Base-by-base conservation (phyloP, 495 filamentous ascomycete genomes). In the Hyaloscypha variabilis region DNA sequence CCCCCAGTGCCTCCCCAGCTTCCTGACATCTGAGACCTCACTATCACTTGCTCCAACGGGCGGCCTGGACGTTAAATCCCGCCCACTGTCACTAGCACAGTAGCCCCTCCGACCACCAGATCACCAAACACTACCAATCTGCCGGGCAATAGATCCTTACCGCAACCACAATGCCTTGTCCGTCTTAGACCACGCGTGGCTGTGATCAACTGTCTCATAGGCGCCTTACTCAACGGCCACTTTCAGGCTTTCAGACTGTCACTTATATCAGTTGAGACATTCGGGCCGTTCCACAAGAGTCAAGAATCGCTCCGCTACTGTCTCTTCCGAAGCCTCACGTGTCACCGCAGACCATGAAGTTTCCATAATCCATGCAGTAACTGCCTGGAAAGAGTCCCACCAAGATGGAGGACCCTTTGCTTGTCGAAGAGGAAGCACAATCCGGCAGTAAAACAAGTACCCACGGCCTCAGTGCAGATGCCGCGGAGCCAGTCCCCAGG, bases 401-500 rank as follows among this genome's bases (percentile, higher is more conserved):
- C 23, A 46, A 53, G 24, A 59, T 59, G 57, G 57, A 46, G 4
- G 11, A 17, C 30, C 34, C 57, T 23, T 31, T 46, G 11, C 19
- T 36, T 13, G 19, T 10, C n/a, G 31, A 23, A n/a, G 57, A 24
- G 14, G 4, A 8, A 25, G n/a, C n/a, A 2, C 1, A 28, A 19
- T n/a, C 25, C 6, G 11, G 10, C 54, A 34, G 54, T 17, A 46
- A 46, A 10, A 3, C 34, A n/a, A 30, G 46, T 3, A 3, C 34
- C 4, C 25, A 34, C 14, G 34, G 19, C 11, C 25, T 21, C 39
- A 56, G 65, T 19, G 51, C 26, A 17, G 54, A 56, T 51, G 58
- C 21, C 23, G 59, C 23, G 19, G 63, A 64, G 14, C 30, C 62
- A 60, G 36, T 34, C 36, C 55, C 67, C 8, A 67, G 39, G 36